A percentile compares a stretch with the other conserved stretches of the same genome.
Conservation (phyloP, 805 yeast genomes). For the Millerozyma miso region DNA sequence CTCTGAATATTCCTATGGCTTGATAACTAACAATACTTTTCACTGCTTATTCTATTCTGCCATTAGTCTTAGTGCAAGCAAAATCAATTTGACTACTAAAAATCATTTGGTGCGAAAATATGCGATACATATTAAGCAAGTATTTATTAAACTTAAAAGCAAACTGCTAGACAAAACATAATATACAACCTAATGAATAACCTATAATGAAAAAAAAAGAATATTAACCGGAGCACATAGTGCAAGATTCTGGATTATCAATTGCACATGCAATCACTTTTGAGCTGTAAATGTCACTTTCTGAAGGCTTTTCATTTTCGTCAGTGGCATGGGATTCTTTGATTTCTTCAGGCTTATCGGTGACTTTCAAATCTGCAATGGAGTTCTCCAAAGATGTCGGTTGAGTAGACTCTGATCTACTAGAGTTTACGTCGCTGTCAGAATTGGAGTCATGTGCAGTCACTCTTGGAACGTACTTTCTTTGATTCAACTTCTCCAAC, state of each 20-base stretch:
- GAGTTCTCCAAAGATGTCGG: constrained; percentile 44
- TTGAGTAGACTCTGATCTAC: constrained; percentile 31
- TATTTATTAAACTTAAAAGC: neutral
- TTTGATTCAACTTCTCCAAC: constrained; percentile 35
- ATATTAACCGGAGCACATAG: constrained; percentile 93
- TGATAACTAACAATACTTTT: neutral
- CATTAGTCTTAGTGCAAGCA: neutral
- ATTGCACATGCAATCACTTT: constrained; percentile 96
- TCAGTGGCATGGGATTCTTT: constrained; percentile 9
- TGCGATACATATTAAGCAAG: neutral
- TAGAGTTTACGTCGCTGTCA: constrained; percentile 18
- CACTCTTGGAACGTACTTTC: constrained; percentile 29
- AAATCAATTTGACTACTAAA: no score
- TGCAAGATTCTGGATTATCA: constrained; percentile 94
- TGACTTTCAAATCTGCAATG: constrained; percentile 41
- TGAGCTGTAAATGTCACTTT: constrained; percentile 83
- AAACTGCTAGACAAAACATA: neutral
- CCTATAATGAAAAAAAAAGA: neutral
- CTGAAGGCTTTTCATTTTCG: constrained; percentile 28
- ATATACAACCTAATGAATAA: constrained; percentile 1
- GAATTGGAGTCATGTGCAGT: constrained; percentile 8
- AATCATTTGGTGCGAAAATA: no score
- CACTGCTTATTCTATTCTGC: neutral
- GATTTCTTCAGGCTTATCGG: constrained; percentile 6
- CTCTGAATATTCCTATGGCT: neutral